Evolutionary conservation across 1,284 basidiomycete species (phyloP).

Genomic region (Stygiomarasmius scandens): DNA sequence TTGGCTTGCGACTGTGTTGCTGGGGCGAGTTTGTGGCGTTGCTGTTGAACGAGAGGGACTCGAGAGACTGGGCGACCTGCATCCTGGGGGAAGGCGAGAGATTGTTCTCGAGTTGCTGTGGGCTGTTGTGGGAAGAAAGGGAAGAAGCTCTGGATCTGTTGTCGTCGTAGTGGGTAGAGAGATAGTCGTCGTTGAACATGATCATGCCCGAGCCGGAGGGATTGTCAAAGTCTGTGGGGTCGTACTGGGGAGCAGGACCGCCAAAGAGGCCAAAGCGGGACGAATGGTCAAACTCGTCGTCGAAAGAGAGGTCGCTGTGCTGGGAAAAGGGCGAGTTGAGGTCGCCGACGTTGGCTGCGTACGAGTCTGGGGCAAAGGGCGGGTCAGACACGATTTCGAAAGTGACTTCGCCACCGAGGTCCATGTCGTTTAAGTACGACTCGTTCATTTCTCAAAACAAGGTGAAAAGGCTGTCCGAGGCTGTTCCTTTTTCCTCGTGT

Average conservation of each 20-base stretch:
- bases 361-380: constrained; percentile 21
- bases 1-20: constrained; percentile 47
- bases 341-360: constrained; percentile 41
- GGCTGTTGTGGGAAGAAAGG: constrained; percentile 52
- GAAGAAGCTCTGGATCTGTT: constrained; percentile 64
- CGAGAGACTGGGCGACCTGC: constrained; percentile 58
- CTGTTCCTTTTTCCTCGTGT: no score
- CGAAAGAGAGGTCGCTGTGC: constrained; percentile 65
- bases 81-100: constrained; percentile 53
- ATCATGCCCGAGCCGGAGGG: constrained; percentile 51
- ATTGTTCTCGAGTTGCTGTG: constrained; percentile 25
- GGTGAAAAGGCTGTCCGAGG: no score
- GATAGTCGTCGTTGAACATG: constrained; percentile 58
- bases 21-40: constrained; percentile 19
- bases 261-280: constrained; percentile 39
- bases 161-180: constrained; percentile 44
- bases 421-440: neutral
- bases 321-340: constrained; percentile 69
- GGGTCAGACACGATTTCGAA: constrained; percentile 12
- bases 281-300: constrained; percentile 39
- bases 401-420: neutral
- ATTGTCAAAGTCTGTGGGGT: constrained; percentile 68
- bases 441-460: neutral
- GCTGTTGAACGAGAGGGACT: constrained; percentile 52
- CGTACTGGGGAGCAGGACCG: constrained; percentile 42